Evolutionary conservation across 129 eudicot species (phyloP).

Genomic region (Mikania micrantha): DNA sequence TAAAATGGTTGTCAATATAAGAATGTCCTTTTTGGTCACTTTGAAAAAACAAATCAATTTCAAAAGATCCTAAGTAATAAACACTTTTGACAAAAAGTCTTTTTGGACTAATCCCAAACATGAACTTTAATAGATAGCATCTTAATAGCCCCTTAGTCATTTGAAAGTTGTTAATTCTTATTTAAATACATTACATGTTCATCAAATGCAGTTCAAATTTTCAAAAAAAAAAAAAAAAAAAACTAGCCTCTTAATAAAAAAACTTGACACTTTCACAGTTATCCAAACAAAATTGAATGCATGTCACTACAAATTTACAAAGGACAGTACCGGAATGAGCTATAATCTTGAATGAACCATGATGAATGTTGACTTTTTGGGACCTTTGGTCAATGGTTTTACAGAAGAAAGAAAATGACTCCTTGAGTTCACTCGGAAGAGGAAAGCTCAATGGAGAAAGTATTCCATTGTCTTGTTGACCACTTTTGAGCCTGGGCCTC

Average conservation of each 20-base stretch:
- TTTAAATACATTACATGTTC: slow-evolving; percentile 9
- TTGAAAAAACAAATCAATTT: too few relatives aligned
- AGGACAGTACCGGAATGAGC: neutral
- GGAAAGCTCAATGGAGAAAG: slow-evolving; percentile 74
- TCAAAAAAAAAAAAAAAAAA: neutral
- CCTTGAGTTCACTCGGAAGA: slow-evolving; percentile 70
- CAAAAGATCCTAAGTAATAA: too few relatives aligned
- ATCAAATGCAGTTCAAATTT: neutral
- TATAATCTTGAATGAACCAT: neutral
- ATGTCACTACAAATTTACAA: slow-evolving; percentile 31
- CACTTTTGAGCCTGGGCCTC: slow-evolving; percentile 10
- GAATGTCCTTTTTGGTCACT: too few relatives aligned
- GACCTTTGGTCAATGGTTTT: slow-evolving; percentile 38
- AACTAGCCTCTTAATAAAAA: slow-evolving; percentile 18
- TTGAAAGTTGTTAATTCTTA: too few relatives aligned
- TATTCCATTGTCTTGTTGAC: slow-evolving; percentile 20
- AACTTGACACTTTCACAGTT: neutral
- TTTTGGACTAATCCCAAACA: too few relatives aligned
- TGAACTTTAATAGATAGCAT: too few relatives aligned
- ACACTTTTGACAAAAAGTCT: too few relatives aligned
- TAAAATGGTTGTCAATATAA: too few relatives aligned
- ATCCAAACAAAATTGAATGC: slow-evolving; percentile 12
- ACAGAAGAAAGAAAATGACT: slow-evolving; percentile 63
- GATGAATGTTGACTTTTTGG: slow-evolving; percentile 16
- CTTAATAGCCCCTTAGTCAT: too few relatives aligned